Evolutionary conservation across 345 rosid species (phyloP).

Genomic region (Eutrema japonicum): DNA sequence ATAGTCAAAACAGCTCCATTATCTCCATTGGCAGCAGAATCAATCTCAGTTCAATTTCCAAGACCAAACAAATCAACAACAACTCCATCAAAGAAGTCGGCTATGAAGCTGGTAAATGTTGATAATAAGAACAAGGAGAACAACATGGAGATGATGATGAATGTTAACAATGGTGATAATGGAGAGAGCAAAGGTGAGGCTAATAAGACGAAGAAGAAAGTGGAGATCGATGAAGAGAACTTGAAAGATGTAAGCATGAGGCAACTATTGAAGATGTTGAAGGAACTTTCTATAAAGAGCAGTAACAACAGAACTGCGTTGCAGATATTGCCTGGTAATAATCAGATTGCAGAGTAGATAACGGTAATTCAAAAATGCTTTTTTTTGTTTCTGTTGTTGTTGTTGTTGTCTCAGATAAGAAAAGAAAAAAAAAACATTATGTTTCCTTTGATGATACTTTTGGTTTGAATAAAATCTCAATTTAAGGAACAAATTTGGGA

Average conservation of each 20-base stretch:
- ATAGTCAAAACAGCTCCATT: slow-evolving; percentile 32
- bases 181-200: slow-evolving; percentile 48
- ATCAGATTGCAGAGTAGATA: slow-evolving; percentile 33
- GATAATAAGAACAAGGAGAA: slow-evolving; percentile 33
- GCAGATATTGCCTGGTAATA: slow-evolving; percentile 36
- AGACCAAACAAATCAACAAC: slow-evolving; percentile 37
- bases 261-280: slow-evolving; percentile 49
- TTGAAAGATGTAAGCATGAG: slow-evolving; percentile 51
- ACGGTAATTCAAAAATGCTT: neutral
- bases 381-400: neutral
- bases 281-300: slow-evolving; percentile 34
- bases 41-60: slow-evolving; percentile 43
- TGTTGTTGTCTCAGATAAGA: neutral
- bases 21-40: slow-evolving; percentile 39
- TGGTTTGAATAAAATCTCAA: slow-evolving; percentile 20
- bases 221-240: slow-evolving; percentile 33
- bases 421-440: neutral
- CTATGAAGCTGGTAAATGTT: slow-evolving; percentile 26
- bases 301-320: slow-evolving; percentile 39
- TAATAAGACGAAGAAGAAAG: slow-evolving; percentile 35
- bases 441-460: neutral
- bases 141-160: slow-evolving; percentile 36
- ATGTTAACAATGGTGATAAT: slow-evolving; percentile 11
- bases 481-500: neutral
- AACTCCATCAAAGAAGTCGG: slow-evolving; percentile 35